phyloP scores from a whole-genome alignment of 176 grass and related monocot species.

The Raddia guianensis region DNA sequence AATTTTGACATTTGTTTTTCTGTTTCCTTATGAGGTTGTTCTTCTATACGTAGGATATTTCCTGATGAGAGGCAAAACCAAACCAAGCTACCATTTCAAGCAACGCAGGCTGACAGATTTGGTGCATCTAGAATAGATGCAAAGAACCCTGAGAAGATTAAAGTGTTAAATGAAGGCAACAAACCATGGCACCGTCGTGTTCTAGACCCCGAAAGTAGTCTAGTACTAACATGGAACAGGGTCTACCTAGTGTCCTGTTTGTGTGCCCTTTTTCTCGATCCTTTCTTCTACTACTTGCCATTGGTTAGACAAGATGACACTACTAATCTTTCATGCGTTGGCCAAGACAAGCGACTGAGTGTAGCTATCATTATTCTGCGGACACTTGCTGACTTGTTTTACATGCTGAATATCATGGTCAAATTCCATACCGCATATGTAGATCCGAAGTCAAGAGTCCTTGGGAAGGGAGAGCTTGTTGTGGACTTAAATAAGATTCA shows the following conservation, averaged over 20 bases:
- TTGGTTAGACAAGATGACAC: slow-evolving; percentile 12
- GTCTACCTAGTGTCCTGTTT: slow-evolving; percentile 71
- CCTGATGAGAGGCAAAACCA: slow-evolving; percentile 66
- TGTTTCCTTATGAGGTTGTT: background rate
- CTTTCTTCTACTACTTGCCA: slow-evolving; percentile 80
- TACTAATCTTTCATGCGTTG: slow-evolving; percentile 30
- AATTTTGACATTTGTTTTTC: background rate
- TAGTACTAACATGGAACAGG: slow-evolving; percentile 73
- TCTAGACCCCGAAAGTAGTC: slow-evolving; percentile 66
- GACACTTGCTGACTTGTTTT: slow-evolving; percentile 72
- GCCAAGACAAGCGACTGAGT: slow-evolving; percentile 52
- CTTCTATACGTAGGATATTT: slow-evolving; percentile 59
- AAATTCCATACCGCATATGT: slow-evolving; percentile 91
- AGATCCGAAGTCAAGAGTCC: slow-evolving; percentile 66
- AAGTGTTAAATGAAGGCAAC: slow-evolving; percentile 51
- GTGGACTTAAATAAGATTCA: slow-evolving; percentile 67
- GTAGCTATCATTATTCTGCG: slow-evolving; percentile 57
- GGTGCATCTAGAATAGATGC: slow-evolving; percentile 45
- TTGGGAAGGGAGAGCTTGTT: slow-evolving; percentile 81
- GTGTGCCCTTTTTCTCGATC: slow-evolving; percentile 76
- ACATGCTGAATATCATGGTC: slow-evolving; percentile 67
- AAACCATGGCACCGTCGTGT: slow-evolving; percentile 41
- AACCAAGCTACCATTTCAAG: slow-evolving; percentile 53
- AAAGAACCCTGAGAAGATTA: slow-evolving; percentile 48
- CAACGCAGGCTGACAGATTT: slow-evolving; percentile 46